Percentiles rank a stretch among this genome's conserved stretches.
Conservation (phyloP, 1,139 yeast genomes). For the Candida anutae region DNA sequence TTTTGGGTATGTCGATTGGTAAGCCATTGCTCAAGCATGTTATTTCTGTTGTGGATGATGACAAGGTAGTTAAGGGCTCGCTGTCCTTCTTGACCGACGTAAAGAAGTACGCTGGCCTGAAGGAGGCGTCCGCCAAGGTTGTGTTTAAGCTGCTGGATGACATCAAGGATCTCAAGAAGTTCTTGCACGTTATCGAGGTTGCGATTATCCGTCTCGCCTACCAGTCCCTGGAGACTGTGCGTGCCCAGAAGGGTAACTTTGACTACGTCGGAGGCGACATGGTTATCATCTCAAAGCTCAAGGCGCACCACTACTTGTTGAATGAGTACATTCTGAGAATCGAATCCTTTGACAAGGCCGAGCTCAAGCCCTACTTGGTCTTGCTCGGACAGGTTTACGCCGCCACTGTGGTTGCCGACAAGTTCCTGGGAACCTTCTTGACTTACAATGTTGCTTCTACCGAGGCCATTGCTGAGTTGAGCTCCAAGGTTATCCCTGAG, state of each 20-base stretch:
- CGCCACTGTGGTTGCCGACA: conserved; percentile 60
- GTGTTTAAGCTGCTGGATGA: conserved; percentile 22
- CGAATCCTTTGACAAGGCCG: conserved; percentile 14
- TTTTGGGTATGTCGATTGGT: conserved; percentile 40
- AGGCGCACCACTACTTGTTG: conserved; percentile 51
- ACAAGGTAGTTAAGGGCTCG: conserved; percentile 29
- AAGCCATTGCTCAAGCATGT: conserved; percentile 37
- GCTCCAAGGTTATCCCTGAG: conserved; percentile 35
- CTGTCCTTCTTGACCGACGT: conserved; percentile 33
- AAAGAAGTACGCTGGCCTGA: conserved; percentile 14
- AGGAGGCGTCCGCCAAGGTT: conserved; percentile 13
- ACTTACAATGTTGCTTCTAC: conserved; percentile 52
- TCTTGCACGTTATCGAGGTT: conserved; percentile 34
- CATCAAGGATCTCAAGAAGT: conserved; percentile 23
- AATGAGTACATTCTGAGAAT: conserved; percentile 32
- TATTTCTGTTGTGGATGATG: conserved; percentile 22
- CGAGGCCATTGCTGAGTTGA: conserved; percentile 36
- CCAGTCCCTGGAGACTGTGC: conserved; percentile 37
- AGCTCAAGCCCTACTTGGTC: conserved; percentile 23
- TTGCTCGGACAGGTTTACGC: conserved; percentile 47
- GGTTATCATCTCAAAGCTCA: conserved; percentile 52
- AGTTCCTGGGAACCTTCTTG: conserved; percentile 69
- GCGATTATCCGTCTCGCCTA: conserved; percentile 37
- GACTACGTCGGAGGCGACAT: conserved; percentile 55
- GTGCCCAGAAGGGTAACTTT: conserved; percentile 39